Base-by-base conservation (phyloP, 1,284 basidiomycete genomes). In the Neolentinus lepideus region DNA sequence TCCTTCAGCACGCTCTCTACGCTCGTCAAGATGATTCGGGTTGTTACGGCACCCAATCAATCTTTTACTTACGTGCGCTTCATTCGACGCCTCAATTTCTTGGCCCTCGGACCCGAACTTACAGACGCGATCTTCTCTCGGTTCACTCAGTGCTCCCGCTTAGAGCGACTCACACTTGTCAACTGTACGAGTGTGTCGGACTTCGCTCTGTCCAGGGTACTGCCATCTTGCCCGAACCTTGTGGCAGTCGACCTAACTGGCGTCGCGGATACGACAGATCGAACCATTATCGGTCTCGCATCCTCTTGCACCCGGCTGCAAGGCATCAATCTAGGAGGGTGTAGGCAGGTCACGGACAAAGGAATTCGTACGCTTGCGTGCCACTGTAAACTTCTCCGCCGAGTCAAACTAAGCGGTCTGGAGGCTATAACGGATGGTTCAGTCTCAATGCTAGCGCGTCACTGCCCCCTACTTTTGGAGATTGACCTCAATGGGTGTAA, bases 101-200 rank as follows among this genome's bases (percentile, higher is more conserved):
- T 88, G 55, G 78, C 80, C 54, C 77, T 98, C 43, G 83, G 85
- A 38, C 71, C 75, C 35, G 81, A 87, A 58, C 79, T 98, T 63
- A 83, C 79, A 56, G 93, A 98, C 72, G 81, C 87, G 55, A 78
- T 92, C 58, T 84, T 98, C 66, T 72, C 76, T 52, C 80, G 85
- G 53, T 83, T 98, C 60, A 75, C 81, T 19, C 79, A 78, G 46
- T 99, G 97, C 71, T 78, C 83, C 58, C 78, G 92, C 48, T 80
- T 98, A 53, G 97, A 99, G 72, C 84, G 97, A 51, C 81, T 99
- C 59, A 97, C 94, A 3, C 81, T 99, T 51, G 88, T 93, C 57
- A 90, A 89, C 56, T 97, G 94, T 70, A 80, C 77, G 48, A 72
- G 79, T 52, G 75, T 99, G 54, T 83, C 87, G 1, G 83, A 89